Evolutionary conservation across 805 yeast species (phyloP).

Genomic region (Wickerhamiella sergipiensis): DNA sequence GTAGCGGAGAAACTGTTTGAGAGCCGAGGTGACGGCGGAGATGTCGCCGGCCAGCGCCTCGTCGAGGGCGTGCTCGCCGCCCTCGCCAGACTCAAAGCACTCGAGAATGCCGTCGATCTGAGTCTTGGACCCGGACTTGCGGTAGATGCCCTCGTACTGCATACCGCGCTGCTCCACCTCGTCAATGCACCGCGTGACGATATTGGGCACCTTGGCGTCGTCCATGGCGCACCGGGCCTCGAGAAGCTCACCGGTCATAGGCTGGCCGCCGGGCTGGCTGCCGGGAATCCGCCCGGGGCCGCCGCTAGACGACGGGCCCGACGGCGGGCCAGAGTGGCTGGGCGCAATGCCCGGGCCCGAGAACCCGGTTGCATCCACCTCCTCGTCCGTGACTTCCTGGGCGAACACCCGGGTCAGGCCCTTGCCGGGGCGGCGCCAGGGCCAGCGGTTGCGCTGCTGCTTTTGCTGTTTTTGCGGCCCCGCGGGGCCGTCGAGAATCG

Average conservation of each 20-base stretch:
- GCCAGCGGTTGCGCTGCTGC: constrained; percentile 2
- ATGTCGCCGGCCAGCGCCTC: constrained; percentile 47
- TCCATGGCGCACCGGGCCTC: constrained; percentile 1
- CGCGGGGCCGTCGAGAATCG: constrained; percentile 1
- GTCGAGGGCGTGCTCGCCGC: constrained; percentile 22
- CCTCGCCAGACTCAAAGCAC: constrained; percentile 27
- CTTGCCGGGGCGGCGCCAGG: constrained; percentile 3
- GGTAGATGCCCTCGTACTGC: constrained; percentile 72
- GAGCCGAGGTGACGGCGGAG: constrained; percentile 72
- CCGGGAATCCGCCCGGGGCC: not conserved
- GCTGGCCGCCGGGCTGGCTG: not conserved
- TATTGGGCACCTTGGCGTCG: constrained; percentile 42
- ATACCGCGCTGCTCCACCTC: constrained; percentile 72
- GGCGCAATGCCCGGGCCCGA: not conserved
- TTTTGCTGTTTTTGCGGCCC: not conserved
- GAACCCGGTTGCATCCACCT: not conserved
- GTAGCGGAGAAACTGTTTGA: constrained; percentile 75
- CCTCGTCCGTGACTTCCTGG: constrained; percentile 1
- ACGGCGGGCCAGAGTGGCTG: not conserved
- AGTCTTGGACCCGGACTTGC: constrained; percentile 75
- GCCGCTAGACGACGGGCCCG: not conserved
- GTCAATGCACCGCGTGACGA: constrained; percentile 54
- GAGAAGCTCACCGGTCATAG: not conserved
- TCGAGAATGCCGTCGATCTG: constrained; percentile 38
- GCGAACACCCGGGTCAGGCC: constrained; percentile 1